Evolutionary conservation across 768 basidiomycete species (phyloP).

Genomic region (Tylopilus plumbeoviolaceoides): DNA sequence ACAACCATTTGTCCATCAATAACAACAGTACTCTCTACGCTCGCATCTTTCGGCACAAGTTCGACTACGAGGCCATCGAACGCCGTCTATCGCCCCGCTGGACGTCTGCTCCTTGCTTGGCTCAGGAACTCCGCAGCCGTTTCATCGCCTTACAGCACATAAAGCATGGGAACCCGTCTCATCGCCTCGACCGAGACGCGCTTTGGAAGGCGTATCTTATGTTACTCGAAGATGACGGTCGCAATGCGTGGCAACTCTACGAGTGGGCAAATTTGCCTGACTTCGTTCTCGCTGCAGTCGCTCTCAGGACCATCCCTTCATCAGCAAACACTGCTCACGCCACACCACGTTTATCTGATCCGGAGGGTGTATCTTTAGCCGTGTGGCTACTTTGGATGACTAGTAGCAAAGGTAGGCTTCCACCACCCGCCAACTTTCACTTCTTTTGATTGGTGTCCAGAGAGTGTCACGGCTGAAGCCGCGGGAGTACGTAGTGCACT

Average conservation of each 20-base stretch:
- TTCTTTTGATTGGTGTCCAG: conserved; percentile 26
- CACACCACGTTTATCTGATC: conserved; percentile 27
- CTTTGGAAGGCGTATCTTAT: conserved; percentile 55
- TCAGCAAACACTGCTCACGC: conserved; percentile 1
- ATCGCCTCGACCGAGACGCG: conserved; percentile 33
- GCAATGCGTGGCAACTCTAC: conserved; percentile 41
- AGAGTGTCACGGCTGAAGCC: conserved; percentile 31
- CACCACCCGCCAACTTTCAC: neutral
- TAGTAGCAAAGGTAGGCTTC: conserved; percentile 33
- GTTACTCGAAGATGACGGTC: conserved; percentile 49
- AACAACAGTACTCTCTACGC: conserved; percentile 40
- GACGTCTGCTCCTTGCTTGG: conserved; percentile 35
- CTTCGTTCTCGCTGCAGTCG: conserved; percentile 21
- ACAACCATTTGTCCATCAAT: conserved; percentile 33
- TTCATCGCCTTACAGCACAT: conserved; percentile 41
- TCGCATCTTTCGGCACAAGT: conserved; percentile 42
- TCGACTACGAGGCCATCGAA: conserved; percentile 37
- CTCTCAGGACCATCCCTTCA: conserved; percentile 7
- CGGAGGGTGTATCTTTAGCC: conserved; percentile 36
- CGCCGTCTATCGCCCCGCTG: conserved; percentile 39
- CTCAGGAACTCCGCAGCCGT: conserved; percentile 42
- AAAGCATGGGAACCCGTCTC: conserved; percentile 21
- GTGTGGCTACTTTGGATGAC: conserved; percentile 49
- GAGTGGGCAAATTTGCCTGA: conserved; percentile 37
- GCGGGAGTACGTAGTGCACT: conserved; percentile 23